Base-by-base conservation (phyloP, 139 green algal genomes). In the Chlamydomonas eustigma region DNA sequence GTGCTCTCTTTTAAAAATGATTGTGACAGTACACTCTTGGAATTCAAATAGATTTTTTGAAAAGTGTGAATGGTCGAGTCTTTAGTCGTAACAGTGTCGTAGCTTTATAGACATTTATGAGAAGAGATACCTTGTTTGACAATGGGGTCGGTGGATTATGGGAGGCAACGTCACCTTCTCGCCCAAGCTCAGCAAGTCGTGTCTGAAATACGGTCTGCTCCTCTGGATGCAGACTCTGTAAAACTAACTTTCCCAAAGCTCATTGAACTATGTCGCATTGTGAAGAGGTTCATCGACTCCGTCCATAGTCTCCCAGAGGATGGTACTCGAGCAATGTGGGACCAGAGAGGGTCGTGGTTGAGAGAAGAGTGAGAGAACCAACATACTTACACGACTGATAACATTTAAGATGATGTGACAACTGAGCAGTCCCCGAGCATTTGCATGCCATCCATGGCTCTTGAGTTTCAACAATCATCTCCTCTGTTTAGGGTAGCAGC, bases 401-500 rank as follows among this genome's bases (percentile, higher is more conserved):
- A n/a, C n/a, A n/a, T n/a, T n/a, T n/a, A n/a, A n/a, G n/a, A n/a
- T n/a, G n/a, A n/a, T n/a, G n/a, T n/a, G n/a, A n/a, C n/a, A n/a
- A n/a, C n/a, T n/a, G n/a, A n/a, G n/a, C n/a, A n/a, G n/a, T n/a
- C n/a, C n/a, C n/a, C n/a, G n/a, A n/a, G n/a, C n/a, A n/a, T 28
- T 58, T 58, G 44, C 44, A 58, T 58, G 44, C 44, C 44, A 58
- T 58, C 12, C 44, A 58, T n/a, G n/a, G n/a, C n/a, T n/a, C n/a
- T n/a, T n/a, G n/a, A n/a, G n/a, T n/a, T n/a, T n/a, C n/a, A n/a
- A n/a, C n/a, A n/a, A n/a, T n/a, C n/a, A n/a, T n/a, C n/a, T n/a
- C n/a, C n/a, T 58, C 24, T 28, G 34, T 18, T 24, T 28, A 83
- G 78, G 66, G 74, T 84, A 0, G 79, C 79, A 1, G 79, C 50